phyloP scores from a whole-genome alignment of 2,329 filamentous ascomycete species.

The Trichoderma polysporum region DNA sequence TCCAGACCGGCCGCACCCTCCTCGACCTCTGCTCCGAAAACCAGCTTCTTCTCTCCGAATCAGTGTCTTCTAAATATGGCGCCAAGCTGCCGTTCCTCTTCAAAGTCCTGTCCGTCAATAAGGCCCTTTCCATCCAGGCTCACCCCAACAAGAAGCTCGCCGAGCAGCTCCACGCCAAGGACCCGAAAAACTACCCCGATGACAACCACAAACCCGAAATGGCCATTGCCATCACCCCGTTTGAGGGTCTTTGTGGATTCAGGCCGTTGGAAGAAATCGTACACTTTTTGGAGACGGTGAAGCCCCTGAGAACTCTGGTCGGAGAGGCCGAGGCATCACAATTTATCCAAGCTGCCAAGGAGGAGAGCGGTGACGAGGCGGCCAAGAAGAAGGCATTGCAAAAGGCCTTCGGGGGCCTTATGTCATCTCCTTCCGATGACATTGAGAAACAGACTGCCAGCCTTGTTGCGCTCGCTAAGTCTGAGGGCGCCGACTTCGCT shows the following conservation, averaged over 20 bases:
- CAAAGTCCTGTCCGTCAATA: slow-evolving; percentile 95
- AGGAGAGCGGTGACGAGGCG: slow-evolving; percentile 42
- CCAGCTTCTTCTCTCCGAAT: slow-evolving; percentile 71
- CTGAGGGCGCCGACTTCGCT: slow-evolving; percentile 71
- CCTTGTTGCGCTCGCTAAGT: slow-evolving; percentile 69
- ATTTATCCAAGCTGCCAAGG: slow-evolving; percentile 53
- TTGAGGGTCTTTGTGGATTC: slow-evolving; percentile 95
- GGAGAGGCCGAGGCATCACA: slow-evolving; percentile 61
- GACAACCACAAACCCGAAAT: slow-evolving; percentile 99
- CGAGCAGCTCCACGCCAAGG: slow-evolving; percentile 78
- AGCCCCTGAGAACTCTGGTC: slow-evolving; percentile 63
- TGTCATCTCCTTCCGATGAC: slow-evolving; percentile 70
- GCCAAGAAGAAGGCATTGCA: slow-evolving; percentile 78
- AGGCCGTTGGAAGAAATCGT: slow-evolving; percentile 81
- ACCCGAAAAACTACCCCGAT: slow-evolving; percentile 94
- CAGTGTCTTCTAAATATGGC: slow-evolving; percentile 72
- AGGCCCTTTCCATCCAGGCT: slow-evolving; percentile 94
- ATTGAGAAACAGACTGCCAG: slow-evolving; percentile 57
- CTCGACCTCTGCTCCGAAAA: slow-evolving; percentile 88
- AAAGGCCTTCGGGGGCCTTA: slow-evolving; percentile 72
- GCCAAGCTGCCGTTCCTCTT: slow-evolving; percentile 91
- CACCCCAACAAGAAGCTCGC: slow-evolving; percentile 93
- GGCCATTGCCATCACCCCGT: slow-evolving; percentile 95
- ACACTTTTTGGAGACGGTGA: slow-evolving; percentile 68
- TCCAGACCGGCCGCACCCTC: slow-evolving; percentile 78